phyloP scores from a whole-genome alignment of 2,329 filamentous ascomycete genomes.

The Neonectria coccinea region DNA sequence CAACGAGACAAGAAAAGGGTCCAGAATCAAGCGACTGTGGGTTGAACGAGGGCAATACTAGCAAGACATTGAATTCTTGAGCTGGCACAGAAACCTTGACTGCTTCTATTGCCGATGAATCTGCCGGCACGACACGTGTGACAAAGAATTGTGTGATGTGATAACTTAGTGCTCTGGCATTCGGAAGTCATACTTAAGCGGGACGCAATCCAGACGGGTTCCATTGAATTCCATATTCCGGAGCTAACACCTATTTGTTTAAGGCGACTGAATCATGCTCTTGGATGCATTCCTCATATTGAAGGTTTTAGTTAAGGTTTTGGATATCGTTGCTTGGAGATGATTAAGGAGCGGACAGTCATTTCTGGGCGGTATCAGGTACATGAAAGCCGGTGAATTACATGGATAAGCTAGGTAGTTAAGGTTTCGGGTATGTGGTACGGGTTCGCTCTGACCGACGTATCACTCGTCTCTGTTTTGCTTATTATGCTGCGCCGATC shows the following conservation, averaged over 20 bases:
- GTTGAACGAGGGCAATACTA: background rate
- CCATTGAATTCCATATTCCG: background rate
- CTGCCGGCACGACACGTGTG: background rate
- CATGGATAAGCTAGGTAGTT: no score
- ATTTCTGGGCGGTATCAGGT: background rate
- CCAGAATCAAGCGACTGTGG: background rate
- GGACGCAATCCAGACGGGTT: background rate
- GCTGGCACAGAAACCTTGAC: background rate
- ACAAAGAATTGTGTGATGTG: background rate
- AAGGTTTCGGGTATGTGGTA: no score
- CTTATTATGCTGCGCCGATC: no score
- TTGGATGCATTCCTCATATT: background rate
- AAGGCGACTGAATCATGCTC: background rate
- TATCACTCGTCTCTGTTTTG: background rate
- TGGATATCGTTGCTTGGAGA: background rate
- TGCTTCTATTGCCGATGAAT: background rate
- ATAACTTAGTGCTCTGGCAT: background rate
- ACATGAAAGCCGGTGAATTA: background rate
- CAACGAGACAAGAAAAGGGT: background rate
- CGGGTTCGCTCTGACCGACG: background rate
- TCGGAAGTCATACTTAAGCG: background rate
- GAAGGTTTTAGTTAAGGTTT: background rate
- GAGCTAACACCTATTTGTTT: background rate
- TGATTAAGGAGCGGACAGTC: background rate
- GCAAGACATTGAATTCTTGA: constrained; percentile 7